These are phyloP conservation scores for Rubus parviflorus DNA, from an alignment of 306 rosid genomes.

Conservation along the genomic window DNA sequence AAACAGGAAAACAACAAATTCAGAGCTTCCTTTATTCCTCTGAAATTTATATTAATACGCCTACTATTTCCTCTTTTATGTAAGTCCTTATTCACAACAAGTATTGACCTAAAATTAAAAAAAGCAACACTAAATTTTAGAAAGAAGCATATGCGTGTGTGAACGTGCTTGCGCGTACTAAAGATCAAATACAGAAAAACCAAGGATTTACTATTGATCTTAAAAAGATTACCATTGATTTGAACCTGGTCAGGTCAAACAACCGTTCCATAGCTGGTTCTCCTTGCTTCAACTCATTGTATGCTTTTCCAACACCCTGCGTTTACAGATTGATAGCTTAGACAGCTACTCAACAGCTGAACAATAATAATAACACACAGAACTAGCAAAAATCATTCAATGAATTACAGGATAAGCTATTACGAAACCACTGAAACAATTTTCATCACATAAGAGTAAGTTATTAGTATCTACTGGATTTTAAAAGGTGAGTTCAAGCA, in stretches of 20 bases:
- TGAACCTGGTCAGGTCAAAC: constrained; percentile 57
- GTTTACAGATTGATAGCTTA: constrained; percentile 55
- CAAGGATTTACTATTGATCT: constrained; percentile 45
- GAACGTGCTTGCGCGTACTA: background rate
- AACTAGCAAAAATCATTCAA: background rate
- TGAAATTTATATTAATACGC: background rate
- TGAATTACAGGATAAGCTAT: background rate
- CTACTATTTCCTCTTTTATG: background rate
- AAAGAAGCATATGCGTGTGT: background rate
- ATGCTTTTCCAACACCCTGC: constrained; percentile 92
- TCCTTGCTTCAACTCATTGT: constrained; percentile 88
- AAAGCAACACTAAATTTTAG: too few species aligned
- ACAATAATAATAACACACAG: constrained; percentile 31
- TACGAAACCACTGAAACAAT: background rate
- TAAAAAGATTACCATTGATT: constrained; percentile 52
- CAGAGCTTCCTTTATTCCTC: background rate
- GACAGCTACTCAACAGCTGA: constrained; percentile 51
- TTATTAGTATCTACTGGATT: background rate
- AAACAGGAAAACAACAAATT: background rate
- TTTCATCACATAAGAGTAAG: background rate
- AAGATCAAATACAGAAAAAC: constrained; percentile 3
- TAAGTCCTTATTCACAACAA: background rate
- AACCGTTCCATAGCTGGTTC: constrained; percentile 87
- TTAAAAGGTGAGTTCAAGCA: background rate
- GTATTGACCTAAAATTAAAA: background rate